Base-by-base conservation (phyloP, 805 yeast species). In the Candida ovalis region DNA sequence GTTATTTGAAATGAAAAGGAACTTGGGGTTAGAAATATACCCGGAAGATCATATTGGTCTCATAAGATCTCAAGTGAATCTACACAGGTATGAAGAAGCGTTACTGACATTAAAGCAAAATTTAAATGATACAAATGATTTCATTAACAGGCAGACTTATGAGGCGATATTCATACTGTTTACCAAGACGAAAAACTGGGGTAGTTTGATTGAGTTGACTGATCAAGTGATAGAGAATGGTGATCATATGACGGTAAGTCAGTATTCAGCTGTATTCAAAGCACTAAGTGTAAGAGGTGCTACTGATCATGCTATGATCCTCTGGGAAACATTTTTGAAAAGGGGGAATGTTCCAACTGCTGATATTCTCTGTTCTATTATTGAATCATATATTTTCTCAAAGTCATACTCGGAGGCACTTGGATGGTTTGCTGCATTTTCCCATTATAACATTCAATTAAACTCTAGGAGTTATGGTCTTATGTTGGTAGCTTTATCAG, bases 191-290 rank as follows among this genome's bases (percentile, higher is more conserved):
- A 44, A 49, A 10, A 49, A 50, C 51, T 85, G 88, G 87, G 63
- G 63, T 19, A 64, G 73, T 7, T 64, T 86, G 49, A 84, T 81
- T 60, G 54, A 64, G 12, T 76, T 77, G 42, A 84, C 85, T 60
- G 84, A 81, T 56, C 72, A 69, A 21, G 69, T 77, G 61, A 78
- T 78, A 56, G 81, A 78, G 1, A 62, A 69, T n/a, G 82, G 80
- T 1, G 68, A 76, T 38, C 63, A 78, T 23, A 86, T 87, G 1
- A 73, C 73, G 42, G 40, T 46, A 18, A 40, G 42, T 5, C 88
- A 85, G 54, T 86, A 85, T 59, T 71, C 77, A 3, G 74, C 80
- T 17, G 81, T 84, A 12, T 81, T 86, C 77, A 65, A 70, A 45
- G 80, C 86, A 0, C 66, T 86, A 50, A 82, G 87, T 69, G 30